phyloP scores from a whole-genome alignment of 352 stramenopile species.

The Phytophthora colocasiae region DNA sequence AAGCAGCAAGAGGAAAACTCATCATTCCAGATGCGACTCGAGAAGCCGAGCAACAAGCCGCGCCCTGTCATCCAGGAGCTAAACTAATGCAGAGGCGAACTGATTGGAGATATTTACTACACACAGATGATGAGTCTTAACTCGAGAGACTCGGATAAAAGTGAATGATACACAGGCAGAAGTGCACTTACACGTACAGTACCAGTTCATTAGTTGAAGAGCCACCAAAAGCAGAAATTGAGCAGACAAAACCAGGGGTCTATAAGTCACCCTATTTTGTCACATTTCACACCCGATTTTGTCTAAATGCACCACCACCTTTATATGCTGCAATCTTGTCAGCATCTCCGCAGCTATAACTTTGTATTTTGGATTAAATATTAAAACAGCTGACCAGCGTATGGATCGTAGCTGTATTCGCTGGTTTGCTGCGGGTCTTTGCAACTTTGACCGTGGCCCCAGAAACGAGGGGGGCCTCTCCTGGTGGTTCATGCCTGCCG shows the following conservation, averaged over 20 bases:
- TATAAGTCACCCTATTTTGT: background rate
- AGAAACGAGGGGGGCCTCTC: conserved; percentile 25
- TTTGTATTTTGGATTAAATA: conserved; percentile 17
- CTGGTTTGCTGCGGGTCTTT: conserved; percentile 49
- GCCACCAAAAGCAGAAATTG: too few relatives aligned
- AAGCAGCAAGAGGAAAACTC: conserved; percentile 17
- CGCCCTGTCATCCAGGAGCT: conserved; percentile 80
- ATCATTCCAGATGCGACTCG: conserved; percentile 45
- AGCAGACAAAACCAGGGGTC: too few relatives aligned
- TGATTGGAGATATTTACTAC: conserved; percentile 37
- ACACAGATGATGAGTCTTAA: conserved; percentile 6
- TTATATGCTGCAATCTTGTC: conserved; percentile 10
- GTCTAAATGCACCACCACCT: conserved; percentile 11
- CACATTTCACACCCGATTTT: conserved; percentile 2
- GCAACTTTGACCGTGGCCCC: conserved; percentile 45
- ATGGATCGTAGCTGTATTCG: conserved; percentile 3
- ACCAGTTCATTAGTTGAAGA: too few relatives aligned
- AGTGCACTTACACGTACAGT: background rate
- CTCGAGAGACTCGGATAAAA: conserved; percentile 16
- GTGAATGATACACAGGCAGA: conserved; percentile 29
- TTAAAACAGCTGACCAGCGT: background rate
- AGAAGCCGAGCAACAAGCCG: conserved; percentile 47
- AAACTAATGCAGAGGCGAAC: conserved; percentile 42
- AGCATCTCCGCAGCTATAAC: conserved; percentile 16
- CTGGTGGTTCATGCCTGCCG: conserved; percentile 36